Conservation (phyloP, 78 protist genomes). For the Protostelium mycophagum region DNA sequence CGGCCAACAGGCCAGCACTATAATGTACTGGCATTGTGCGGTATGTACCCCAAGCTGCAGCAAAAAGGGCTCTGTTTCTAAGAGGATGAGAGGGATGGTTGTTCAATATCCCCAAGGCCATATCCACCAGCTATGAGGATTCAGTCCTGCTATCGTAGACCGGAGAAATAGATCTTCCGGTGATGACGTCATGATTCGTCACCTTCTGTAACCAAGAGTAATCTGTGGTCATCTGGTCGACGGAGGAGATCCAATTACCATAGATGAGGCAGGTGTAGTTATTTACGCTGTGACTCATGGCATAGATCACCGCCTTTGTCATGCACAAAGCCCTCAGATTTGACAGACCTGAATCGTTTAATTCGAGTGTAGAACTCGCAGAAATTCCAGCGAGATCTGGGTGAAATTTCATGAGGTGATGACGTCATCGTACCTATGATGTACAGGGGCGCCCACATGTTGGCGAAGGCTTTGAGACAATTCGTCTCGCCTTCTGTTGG, state of each 20-base stretch:
- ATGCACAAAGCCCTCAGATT: background rate
- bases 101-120: background rate
- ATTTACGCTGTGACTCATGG: background rate
- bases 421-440: background rate
- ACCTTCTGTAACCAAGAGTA: background rate
- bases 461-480: background rate
- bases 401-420: too few relatives aligned
- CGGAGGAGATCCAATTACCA: background rate
- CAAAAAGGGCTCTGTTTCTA: background rate
- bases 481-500: background rate
- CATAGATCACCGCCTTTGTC: background rate
- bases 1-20: background rate
- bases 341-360: too few relatives aligned
- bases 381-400: too few relatives aligned
- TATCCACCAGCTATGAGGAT: too few relatives aligned
- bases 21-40: background rate
- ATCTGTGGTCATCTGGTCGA: background rate
- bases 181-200: too few relatives aligned
- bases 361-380: too few relatives aligned
- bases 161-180: too few relatives aligned
- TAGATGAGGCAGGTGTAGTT: background rate
- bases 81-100: background rate
- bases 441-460: background rate
- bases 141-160: too few relatives aligned
- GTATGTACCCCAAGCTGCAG: background rate